Conservation (phyloP, 257 asterid species). For the Echium plantagineum region DNA sequence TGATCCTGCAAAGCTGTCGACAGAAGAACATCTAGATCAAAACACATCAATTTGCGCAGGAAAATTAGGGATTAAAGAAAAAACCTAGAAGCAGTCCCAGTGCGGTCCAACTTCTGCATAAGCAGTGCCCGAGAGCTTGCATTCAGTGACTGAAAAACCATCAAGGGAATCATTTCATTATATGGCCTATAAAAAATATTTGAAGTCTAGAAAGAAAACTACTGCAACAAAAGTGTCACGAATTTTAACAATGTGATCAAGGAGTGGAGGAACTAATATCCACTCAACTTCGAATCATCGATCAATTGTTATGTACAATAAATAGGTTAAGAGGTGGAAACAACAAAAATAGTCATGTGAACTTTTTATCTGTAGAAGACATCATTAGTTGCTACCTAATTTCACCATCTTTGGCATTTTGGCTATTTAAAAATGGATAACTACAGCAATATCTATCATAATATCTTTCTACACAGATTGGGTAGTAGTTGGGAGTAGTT, state of each 20-base stretch:
- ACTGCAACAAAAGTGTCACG: neutral
- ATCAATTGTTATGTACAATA: no score
- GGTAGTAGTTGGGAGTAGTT: no score
- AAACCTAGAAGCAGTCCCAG: conserved; percentile 52
- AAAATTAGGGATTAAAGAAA: conserved; percentile 4
- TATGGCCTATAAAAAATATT: no score
- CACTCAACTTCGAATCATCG: neutral
- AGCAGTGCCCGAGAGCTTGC: conserved; percentile 50
- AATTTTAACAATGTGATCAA: neutral
- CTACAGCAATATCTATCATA: neutral
- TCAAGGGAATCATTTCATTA: conserved; percentile 13
- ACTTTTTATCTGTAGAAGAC: neutral
- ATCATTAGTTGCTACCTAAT: neutral
- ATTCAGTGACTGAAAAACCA: conserved; percentile 45
- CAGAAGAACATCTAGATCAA: conserved; percentile 12
- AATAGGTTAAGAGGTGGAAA: no score
- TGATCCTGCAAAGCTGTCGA: conserved; percentile 35
- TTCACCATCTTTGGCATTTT: neutral
- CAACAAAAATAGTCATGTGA: neutral
- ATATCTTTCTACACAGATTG: no score
- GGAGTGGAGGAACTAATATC: neutral
- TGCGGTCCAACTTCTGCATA: conserved; percentile 58
- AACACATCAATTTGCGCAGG: neutral
- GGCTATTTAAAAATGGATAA: neutral
- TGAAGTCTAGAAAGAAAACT: conserved; percentile 6